These are phyloP conservation scores for Calonectria pauciramosa DNA, from an alignment of 2,329 filamentous ascomycete genomes.

Conservation along the genomic window DNA sequence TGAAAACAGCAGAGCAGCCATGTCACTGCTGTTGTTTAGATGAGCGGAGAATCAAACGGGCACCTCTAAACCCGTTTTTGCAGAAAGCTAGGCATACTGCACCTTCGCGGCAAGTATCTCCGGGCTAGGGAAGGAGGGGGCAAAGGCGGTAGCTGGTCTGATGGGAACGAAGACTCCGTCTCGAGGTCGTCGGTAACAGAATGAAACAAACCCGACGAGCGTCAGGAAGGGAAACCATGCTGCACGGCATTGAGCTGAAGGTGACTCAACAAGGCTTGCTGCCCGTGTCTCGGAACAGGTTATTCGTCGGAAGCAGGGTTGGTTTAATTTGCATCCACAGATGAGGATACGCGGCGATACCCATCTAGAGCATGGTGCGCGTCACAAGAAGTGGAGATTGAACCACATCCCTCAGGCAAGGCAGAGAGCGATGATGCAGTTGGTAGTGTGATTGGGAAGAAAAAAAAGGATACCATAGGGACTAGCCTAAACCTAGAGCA, in stretches of 20 bases:
- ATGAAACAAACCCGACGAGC: no score
- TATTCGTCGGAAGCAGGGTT: slow-evolving; percentile 1
- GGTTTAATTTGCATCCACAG: slow-evolving; percentile 6
- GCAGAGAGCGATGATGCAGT: neutral
- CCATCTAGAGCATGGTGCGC: neutral
- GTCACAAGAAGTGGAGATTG: slow-evolving; percentile 5
- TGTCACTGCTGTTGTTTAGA: neutral
- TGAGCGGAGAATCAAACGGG: neutral
- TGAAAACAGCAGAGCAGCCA: neutral
- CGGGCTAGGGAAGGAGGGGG: neutral
- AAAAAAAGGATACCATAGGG: neutral
- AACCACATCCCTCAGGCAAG: slow-evolving; percentile 8
- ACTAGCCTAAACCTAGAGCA: slow-evolving; percentile 3
- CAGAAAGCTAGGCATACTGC: neutral
- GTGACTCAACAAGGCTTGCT: neutral
- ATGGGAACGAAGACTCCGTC: neutral
- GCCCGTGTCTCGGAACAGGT: neutral
- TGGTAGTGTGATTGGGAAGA: neutral
- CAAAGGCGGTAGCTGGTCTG: neutral
- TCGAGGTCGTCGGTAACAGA: neutral
- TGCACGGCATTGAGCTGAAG: neutral
- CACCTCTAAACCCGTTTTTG: neutral
- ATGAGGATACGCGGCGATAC: neutral
- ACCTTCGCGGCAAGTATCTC: neutral
- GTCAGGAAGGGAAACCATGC: neutral